Evolutionary conservation across 129 eudicot species (phyloP).

Genomic region (Apium graveolens): DNA sequence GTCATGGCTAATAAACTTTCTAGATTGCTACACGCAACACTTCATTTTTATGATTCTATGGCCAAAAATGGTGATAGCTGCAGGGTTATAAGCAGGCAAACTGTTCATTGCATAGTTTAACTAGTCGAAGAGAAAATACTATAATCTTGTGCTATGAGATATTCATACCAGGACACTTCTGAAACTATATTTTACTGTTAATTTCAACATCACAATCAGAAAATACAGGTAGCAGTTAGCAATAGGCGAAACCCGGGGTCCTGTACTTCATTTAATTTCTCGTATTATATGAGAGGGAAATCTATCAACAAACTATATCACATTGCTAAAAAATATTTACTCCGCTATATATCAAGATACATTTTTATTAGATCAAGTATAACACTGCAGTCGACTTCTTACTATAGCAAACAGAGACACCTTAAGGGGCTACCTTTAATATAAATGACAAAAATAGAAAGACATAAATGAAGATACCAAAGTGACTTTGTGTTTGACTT

Average conservation of each 20-base stretch:
- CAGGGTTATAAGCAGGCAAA: not conserved
- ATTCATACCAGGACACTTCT: not conserved
- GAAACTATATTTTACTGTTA: not conserved
- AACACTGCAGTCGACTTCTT: not conserved
- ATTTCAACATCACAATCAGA: not conserved
- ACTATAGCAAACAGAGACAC: not conserved
- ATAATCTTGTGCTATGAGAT: not conserved
- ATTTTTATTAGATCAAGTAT: not conserved
- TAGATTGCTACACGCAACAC: not conserved
- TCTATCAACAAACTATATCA: not conserved
- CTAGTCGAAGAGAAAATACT: not conserved
- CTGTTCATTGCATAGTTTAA: not conserved
- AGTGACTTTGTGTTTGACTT: constrained; percentile 20
- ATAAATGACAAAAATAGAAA: not conserved
- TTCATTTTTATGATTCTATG: not conserved
- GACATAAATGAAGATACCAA: not conserved
- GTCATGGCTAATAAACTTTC: not conserved
- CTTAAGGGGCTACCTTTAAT: not conserved
- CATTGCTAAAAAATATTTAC: not conserved
- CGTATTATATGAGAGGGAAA: not conserved
- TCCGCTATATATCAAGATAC: not conserved
- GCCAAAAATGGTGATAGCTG: not conserved
- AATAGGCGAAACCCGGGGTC: not conserved
- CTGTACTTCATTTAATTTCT: not conserved
- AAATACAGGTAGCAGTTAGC: not conserved